A percentile compares a stretch with the other conserved stretches of the same genome.
These are phyloP conservation scores for Xylaria hypoxylon DNA, from an alignment of 2,329 filamentous ascomycete genomes.

Conservation along the genomic window DNA sequence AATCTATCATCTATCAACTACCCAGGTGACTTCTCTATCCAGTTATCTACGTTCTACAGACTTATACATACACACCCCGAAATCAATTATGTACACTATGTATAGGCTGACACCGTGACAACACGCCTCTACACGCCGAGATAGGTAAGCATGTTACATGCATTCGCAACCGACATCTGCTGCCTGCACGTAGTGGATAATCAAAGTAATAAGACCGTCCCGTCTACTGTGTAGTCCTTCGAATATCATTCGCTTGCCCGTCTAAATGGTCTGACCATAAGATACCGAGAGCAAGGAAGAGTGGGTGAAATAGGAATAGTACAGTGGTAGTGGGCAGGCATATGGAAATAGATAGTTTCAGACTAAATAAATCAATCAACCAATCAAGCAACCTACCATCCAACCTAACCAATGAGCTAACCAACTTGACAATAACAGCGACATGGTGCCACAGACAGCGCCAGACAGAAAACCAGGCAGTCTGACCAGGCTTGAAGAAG, in stretches of 20 bases:
- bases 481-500: conserved; percentile 20
- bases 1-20: conserved; percentile 21
- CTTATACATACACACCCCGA: conserved; percentile 19
- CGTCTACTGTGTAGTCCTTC: conserved; percentile 5
- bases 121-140: neutral
- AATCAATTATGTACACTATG: neutral
- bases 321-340: neutral
- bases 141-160: conserved; percentile 17
- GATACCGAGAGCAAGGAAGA: conserved; percentile 9
- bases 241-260: conserved; percentile 18
- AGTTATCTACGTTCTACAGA: neutral
- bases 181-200: conserved; percentile 6
- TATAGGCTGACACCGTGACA: conserved; percentile 25
- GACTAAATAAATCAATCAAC: neutral
- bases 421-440: too few relatives aligned
- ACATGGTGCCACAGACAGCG: conserved; percentile 3
- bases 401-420: neutral
- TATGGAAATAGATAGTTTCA: conserved; percentile 2
- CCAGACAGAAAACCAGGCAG: conserved; percentile 7
- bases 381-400: conserved; percentile 3
- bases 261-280: conserved; percentile 10
- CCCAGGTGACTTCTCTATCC: conserved; percentile 7
- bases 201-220: conserved; percentile 7
- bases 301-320: conserved; percentile 11
- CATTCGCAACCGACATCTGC: conserved; percentile 19